A percentile compares a stretch with the other conserved stretches of the same genome.
phyloP scores from a whole-genome alignment of 495 filamentous ascomycete species.

The Aspergillus coremiiformis region DNA sequence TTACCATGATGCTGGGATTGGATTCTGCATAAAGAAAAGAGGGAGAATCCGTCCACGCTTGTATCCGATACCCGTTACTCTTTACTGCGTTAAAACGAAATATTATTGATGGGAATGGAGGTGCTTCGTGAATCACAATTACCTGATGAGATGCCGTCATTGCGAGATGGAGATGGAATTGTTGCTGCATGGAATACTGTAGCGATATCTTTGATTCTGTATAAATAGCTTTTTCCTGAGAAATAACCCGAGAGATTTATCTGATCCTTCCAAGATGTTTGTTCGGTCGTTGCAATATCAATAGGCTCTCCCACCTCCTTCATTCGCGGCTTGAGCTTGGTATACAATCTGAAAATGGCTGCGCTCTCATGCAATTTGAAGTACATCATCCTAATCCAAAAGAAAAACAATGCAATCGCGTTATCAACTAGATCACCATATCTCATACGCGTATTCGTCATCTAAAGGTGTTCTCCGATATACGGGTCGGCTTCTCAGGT shows the following conservation, averaged over 20 bases:
- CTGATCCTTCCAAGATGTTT: not conserved
- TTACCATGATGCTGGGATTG: slow-evolving; percentile 42
- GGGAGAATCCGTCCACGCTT: not conserved
- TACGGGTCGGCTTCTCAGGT: slow-evolving; percentile 5
- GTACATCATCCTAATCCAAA: not conserved
- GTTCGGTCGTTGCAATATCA: not conserved
- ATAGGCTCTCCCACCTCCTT: too few relatives aligned
- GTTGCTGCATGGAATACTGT: not conserved
- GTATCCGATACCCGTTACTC: slow-evolving; percentile 1
- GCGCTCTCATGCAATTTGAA: not conserved
- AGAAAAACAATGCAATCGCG: too few relatives aligned
- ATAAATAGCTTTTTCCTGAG: slow-evolving; percentile 1
- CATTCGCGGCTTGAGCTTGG: not conserved
- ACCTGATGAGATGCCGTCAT: not conserved
- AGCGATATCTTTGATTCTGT: slow-evolving; percentile 2
- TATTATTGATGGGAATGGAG: not conserved
- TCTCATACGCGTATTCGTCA: slow-evolving; percentile 21
- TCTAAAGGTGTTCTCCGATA: not conserved
- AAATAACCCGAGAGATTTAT: not conserved
- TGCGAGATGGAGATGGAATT: slow-evolving; percentile 53
- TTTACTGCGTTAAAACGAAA: not conserved
- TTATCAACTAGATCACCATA: slow-evolving; percentile 1
- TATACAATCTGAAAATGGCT: not conserved
- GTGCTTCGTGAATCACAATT: not conserved
- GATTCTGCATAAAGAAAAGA: slow-evolving; percentile 47